These are phyloP conservation scores for Aureobasidium sp. DNA, from an alignment of 2,329 filamentous ascomycete genomes.

Conservation along the genomic window DNA sequence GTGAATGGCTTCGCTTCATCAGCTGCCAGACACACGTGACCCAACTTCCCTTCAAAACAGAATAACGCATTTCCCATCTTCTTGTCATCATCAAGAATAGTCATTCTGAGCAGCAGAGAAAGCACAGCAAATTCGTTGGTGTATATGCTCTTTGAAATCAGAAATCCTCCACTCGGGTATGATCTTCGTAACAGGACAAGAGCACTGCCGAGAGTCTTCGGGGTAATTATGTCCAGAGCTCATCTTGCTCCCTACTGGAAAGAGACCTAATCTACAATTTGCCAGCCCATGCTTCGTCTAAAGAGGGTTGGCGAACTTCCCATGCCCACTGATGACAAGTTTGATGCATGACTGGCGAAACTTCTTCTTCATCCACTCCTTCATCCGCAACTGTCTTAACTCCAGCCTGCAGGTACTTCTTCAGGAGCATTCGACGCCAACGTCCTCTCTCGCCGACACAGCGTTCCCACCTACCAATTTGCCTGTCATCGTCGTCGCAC, in stretches of 20 bases:
- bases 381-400: slow-evolving; percentile 45
- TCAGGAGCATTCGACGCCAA: slow-evolving; percentile 46
- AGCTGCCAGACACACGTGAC: not conserved
- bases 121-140: not conserved
- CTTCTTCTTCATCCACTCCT: slow-evolving; percentile 38
- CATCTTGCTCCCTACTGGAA: not conserved
- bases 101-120: too few species aligned
- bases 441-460: slow-evolving; percentile 47
- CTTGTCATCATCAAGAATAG: not conserved
- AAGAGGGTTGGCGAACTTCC: slow-evolving; percentile 43
- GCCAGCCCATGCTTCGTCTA: slow-evolving; percentile 42
- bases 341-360: slow-evolving; percentile 51
- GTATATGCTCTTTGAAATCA: not conserved
- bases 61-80: not conserved
- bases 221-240: not conserved
- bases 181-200: not conserved
- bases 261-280: not conserved
- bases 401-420: slow-evolving; percentile 43
- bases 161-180: not conserved
- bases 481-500: slow-evolving; percentile 46
- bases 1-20: slow-evolving; percentile 2
- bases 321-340: slow-evolving; percentile 52
- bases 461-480: slow-evolving; percentile 45
- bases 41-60: not conserved
- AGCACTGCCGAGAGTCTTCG: not conserved